A percentile compares a stretch with the other conserved stretches of the same genome.
phyloP scores from a whole-genome alignment of 202 grass and related monocot genomes.

The Tripidium arundinaceum region DNA sequence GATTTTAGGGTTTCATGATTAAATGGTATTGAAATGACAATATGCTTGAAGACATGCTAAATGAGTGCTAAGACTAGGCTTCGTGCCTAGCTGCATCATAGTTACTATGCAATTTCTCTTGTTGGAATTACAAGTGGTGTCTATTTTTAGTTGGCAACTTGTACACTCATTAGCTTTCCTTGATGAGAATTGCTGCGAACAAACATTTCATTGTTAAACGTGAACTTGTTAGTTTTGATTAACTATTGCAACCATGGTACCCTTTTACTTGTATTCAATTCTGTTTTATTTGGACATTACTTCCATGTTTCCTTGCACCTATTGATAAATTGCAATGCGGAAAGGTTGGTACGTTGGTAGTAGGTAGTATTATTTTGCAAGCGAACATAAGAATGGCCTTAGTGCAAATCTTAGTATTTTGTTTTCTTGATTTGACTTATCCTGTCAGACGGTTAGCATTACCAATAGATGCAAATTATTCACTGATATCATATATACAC shows the following conservation, averaged over 20 bases:
- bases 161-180: background rate
- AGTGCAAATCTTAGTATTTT: background rate
- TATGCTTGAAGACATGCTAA: background rate
- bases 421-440: constrained; percentile 1
- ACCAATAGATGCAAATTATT: background rate
- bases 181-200: background rate
- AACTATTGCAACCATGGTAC: background rate
- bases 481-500: background rate
- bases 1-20: background rate
- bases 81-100: background rate
- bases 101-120: constrained; percentile 11
- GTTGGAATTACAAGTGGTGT: background rate
- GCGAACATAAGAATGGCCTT: background rate
- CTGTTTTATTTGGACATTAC: background rate
- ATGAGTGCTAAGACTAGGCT: background rate
- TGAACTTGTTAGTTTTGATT: constrained; percentile 14
- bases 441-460: constrained; percentile 16
- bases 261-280: background rate
- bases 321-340: background rate
- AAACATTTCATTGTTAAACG: background rate
- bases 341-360: background rate
- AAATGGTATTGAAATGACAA: background rate
- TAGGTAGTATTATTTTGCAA: background rate
- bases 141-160: background rate
- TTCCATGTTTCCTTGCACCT: constrained; percentile 4